phyloP scores from a whole-genome alignment of 257 asterid species.

The Przewalskia tangutica region DNA sequence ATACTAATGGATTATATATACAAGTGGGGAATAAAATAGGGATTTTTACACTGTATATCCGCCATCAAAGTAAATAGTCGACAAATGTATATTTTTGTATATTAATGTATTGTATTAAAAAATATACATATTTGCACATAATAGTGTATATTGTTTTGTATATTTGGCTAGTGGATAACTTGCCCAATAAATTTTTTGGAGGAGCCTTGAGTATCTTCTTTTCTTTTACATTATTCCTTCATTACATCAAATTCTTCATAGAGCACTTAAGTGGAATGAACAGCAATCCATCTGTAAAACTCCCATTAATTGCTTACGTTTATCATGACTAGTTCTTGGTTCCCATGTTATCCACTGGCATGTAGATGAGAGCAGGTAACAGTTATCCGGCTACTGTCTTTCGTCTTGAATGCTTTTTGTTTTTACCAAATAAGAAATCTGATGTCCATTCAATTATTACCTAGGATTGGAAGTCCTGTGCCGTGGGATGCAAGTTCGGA shows the following conservation, averaged over 20 bases:
- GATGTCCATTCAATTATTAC: background rate
- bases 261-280: background rate
- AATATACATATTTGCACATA: too few relatives aligned
- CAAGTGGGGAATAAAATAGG: background rate
- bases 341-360: background rate
- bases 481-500: slow-evolving; percentile 73
- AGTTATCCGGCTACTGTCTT: background rate
- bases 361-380: background rate
- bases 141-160: too few relatives aligned
- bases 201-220: background rate
- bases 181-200: background rate
- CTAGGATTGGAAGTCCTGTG: slow-evolving; percentile 74
- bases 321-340: background rate
- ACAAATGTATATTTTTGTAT: too few relatives aligned
- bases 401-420: background rate
- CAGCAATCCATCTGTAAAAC: background rate
- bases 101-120: too few relatives aligned
- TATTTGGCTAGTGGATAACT: too few relatives aligned
- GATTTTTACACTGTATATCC: too few relatives aligned
- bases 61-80: too few relatives aligned
- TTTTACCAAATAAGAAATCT: background rate
- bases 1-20: background rate
- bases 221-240: background rate
- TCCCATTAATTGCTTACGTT: background rate
- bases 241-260: background rate